Conservation (phyloP, 169 alveolate genomes). For the Plasmodium knowlesi region DNA sequence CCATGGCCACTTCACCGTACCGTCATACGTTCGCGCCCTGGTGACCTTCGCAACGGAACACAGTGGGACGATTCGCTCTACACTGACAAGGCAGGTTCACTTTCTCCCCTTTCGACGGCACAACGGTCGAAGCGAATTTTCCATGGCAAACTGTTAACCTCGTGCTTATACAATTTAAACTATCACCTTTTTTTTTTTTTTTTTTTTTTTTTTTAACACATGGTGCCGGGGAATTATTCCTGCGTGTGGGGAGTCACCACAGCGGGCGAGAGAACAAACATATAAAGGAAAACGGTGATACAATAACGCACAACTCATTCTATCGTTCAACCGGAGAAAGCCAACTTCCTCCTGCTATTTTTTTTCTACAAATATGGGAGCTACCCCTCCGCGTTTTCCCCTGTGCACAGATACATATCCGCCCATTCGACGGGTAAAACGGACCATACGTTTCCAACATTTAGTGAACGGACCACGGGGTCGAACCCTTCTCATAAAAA, state of each 20-base stretch:
- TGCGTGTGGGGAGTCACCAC: neutral
- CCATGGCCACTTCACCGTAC: neutral
- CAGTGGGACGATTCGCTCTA: neutral
- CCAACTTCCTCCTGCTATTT: neutral
- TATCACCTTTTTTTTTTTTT: too few species aligned
- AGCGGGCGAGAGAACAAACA: neutral
- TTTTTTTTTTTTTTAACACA: neutral
- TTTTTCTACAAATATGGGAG: neutral
- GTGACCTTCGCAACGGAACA: neutral
- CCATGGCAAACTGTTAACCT: neutral
- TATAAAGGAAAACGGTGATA: neutral
- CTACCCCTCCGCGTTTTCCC: neutral
- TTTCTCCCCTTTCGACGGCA: neutral
- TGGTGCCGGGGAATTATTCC: neutral
- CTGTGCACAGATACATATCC: neutral
- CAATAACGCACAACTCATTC: neutral
- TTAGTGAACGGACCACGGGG: neutral
- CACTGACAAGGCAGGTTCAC: neutral
- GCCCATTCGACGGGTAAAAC: neutral
- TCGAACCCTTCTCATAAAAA: too few species aligned
- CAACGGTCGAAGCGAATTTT: neutral
- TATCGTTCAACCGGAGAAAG: neutral
- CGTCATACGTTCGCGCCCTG: neutral
- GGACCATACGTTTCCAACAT: neutral
- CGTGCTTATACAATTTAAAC: neutral